Evolutionary conservation across 148 eudicot species (phyloP).

Genomic region (Rhododendron griersonianum): DNA sequence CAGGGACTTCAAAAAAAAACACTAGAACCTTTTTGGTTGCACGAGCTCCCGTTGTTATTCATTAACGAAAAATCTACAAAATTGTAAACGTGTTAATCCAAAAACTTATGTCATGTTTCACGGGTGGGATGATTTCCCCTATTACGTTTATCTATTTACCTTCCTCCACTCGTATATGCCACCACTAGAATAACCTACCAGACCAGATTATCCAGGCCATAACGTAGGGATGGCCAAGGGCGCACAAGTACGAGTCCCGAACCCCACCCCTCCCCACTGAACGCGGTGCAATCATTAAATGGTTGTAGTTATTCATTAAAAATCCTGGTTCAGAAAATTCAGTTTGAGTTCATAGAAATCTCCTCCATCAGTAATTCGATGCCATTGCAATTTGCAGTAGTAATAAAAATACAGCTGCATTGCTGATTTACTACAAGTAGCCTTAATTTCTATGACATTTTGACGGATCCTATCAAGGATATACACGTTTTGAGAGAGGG

Average conservation of each 20-base stretch:
- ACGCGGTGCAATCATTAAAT: background rate
- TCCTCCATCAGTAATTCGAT: background rate
- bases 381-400: background rate
- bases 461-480: background rate
- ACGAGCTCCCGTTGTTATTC: background rate
- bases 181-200: background rate
- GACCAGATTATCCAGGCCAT: background rate
- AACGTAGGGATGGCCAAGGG: background rate
- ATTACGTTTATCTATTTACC: background rate
- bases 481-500: background rate
- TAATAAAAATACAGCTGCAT: background rate
- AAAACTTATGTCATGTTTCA: background rate
- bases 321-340: background rate
- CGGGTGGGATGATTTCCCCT: background rate
- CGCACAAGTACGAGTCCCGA: background rate
- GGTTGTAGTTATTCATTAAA: background rate
- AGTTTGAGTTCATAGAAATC: background rate
- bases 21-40: background rate
- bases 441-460: background rate
- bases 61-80: background rate
- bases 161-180: background rate
- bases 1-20: background rate
- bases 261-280: background rate
- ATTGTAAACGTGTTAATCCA: background rate
- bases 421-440: background rate